Evolutionary conservation across 2,329 filamentous ascomycete genomes (phyloP).

Genomic region (Eutypella sp.): DNA sequence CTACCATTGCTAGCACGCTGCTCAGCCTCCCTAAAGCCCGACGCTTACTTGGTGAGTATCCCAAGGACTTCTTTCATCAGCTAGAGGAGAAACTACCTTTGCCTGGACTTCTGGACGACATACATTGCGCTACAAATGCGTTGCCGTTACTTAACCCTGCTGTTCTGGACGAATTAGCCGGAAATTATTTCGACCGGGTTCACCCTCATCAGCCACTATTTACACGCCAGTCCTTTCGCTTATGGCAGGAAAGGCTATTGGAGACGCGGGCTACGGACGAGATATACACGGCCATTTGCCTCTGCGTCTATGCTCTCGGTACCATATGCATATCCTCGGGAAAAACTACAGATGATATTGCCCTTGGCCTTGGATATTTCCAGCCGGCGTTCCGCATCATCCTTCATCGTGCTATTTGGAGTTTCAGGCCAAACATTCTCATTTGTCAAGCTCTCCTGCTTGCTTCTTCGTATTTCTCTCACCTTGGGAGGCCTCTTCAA

Average conservation of each 20-base stretch:
- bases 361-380: slow-evolving; percentile 28
- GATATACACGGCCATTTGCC: slow-evolving; percentile 29
- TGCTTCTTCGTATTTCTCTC: slow-evolving; percentile 32
- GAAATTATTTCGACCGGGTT: slow-evolving; percentile 29
- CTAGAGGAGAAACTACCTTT: slow-evolving; percentile 29
- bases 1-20: slow-evolving; percentile 28
- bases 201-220: slow-evolving; percentile 33
- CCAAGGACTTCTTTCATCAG: slow-evolving; percentile 28
- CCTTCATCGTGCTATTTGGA: slow-evolving; percentile 27
- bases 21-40: slow-evolving; percentile 29
- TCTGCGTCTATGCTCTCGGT: slow-evolving; percentile 33
- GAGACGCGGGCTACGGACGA: slow-evolving; percentile 20
- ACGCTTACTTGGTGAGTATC: slow-evolving; percentile 27
- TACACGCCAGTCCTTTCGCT: slow-evolving; percentile 20
- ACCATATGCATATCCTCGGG: slow-evolving; percentile 16
- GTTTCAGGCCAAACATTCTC: slow-evolving; percentile 24
- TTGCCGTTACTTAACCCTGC: slow-evolving; percentile 24
- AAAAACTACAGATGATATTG: slow-evolving; percentile 17
- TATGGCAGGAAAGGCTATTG: slow-evolving; percentile 23
- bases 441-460: slow-evolving; percentile 32
- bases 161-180: slow-evolving; percentile 21
- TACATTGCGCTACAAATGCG: slow-evolving; percentile 17
- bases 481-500: slow-evolving; percentile 32
- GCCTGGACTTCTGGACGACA: slow-evolving; percentile 23
- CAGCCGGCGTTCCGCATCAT: slow-evolving; percentile 31